phyloP scores from a whole-genome alignment of 805 yeast species.

The Candida rishiriensis region DNA sequence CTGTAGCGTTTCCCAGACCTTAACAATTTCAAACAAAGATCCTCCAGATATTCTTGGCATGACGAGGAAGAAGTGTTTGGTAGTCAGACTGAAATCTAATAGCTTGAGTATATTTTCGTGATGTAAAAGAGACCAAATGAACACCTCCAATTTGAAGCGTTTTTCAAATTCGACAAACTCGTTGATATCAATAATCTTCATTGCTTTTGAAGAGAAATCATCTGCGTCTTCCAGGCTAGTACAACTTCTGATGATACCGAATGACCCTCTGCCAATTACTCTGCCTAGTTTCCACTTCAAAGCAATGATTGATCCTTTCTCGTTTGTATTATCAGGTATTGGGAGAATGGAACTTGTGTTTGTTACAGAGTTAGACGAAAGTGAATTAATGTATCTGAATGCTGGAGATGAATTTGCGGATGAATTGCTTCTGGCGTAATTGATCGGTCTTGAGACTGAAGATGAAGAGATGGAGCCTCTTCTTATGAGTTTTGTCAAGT shows the following conservation, averaged over 20 bases:
- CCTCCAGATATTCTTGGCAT: constrained; percentile 71
- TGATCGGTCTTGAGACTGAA: neutral
- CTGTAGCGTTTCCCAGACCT: constrained; percentile 49
- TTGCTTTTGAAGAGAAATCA: constrained; percentile 18
- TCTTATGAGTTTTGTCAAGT: constrained; percentile 27
- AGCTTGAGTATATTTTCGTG: constrained; percentile 67
- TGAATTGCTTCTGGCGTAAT: constrained; percentile 3
- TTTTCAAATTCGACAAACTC: constrained; percentile 44
- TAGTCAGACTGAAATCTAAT: constrained; percentile 55
- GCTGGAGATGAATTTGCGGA: constrained; percentile 21
- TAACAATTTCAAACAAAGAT: constrained; percentile 71
- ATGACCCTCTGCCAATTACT: constrained; percentile 83
- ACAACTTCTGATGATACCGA: constrained; percentile 66
- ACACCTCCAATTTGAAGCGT: constrained; percentile 65
- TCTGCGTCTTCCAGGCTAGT: constrained; percentile 9
- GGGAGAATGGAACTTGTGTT: constrained; percentile 1
- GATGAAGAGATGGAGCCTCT: constrained; percentile 18
- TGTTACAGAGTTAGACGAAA: constrained; percentile 9
- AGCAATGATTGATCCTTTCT: constrained; percentile 63
- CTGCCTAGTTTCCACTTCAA: constrained; percentile 56
- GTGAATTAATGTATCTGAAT: constrained; percentile 17
- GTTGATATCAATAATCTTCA: constrained; percentile 28
- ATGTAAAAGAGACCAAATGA: constrained; percentile 66
- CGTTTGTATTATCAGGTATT: constrained; percentile 36
- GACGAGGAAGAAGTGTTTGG: constrained; percentile 58